Conservation (phyloP, 176 grass and related monocot species). For the Oropetium thomaeum region DNA sequence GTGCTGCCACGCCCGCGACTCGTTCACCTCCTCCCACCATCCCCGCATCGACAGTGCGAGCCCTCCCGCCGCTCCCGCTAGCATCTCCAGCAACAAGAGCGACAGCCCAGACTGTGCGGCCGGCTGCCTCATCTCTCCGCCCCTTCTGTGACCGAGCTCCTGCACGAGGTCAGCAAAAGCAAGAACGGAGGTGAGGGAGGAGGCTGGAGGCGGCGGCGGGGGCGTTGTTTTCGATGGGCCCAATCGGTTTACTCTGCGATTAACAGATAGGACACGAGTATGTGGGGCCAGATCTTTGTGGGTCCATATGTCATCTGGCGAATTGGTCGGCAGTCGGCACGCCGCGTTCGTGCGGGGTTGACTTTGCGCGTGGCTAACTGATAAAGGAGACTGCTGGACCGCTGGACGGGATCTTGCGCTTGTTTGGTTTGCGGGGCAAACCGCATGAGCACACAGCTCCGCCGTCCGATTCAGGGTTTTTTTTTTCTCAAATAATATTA, state of each 20-base stretch:
- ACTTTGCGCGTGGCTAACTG: neutral
- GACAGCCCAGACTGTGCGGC: neutral
- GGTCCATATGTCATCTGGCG: neutral
- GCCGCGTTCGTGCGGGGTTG: neutral
- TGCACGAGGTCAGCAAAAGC: neutral
- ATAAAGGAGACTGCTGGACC: too few species aligned
- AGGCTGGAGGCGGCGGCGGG: too few species aligned
- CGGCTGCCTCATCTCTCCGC: conserved; percentile 31
- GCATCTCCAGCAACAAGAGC: neutral
- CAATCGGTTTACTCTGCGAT: neutral
- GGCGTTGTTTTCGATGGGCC: conserved; percentile 16
- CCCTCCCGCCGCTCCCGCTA: neutral
- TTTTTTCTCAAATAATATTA: too few species aligned
- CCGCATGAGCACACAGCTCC: too few species aligned
- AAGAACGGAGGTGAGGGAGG: too few species aligned
- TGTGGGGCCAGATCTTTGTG: neutral
- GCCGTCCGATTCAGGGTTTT: too few species aligned
- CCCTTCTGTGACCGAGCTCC: neutral
- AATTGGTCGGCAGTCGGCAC: neutral
- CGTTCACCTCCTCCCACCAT: conserved; percentile 78
- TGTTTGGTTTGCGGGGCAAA: too few species aligned
- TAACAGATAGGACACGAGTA: neutral
- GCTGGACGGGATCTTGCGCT: too few species aligned
- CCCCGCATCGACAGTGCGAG: conserved; percentile 24
- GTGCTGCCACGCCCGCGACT: conserved; percentile 68